Base-by-base conservation (phyloP, 1,284 basidiomycete genomes). In the Malassezia cuniculi region DNA sequence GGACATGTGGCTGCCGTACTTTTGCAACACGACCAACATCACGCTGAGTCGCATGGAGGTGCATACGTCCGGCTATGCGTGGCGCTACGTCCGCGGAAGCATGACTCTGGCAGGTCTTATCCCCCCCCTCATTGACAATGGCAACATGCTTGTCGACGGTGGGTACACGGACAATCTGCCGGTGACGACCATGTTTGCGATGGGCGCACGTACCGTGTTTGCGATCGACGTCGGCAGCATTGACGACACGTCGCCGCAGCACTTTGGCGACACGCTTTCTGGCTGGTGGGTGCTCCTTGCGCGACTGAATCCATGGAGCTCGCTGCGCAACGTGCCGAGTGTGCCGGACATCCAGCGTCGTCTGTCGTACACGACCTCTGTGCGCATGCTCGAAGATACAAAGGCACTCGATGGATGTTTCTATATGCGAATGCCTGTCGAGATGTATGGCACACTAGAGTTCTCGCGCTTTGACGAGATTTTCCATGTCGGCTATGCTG, bases 11-110 rank as follows among this genome's bases (percentile, higher is more conserved):
- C 74, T 97, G 4, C 90, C 93, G 2, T 99, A 81, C 71, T 99
- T 89, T 71, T 93, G 86, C 70, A 95, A 95, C 61, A 87, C 89
- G 6, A 94, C 93, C n/a, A 95, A 95, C 62, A 94, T 99, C 65
- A 89, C 82, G 35, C 86, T 84, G 43, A 93, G 86, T 8, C 76
- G 80, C 5, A 95, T 97, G 87, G 87, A 95, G 65, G 81, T 95
- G 27, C 93, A 99, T 60, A 83, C 90, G 47, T 85, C 83, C 5
- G 89, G 89, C 8, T 94, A 94, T 41, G 69, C 65, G 0, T 69
- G 67, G 64, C 56, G 65, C 12, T 76, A 75, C 50, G 67, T 73
- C 77, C 85, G 90, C 41, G 93, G 86, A 5, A 94, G 87, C 1
- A 99, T 99, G 93, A 86, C 90, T 1, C 71, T 99, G 46, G 87